Base-by-base conservation (phyloP, 1,284 basidiomycete species). In the Limonomyces culmigenus region DNA sequence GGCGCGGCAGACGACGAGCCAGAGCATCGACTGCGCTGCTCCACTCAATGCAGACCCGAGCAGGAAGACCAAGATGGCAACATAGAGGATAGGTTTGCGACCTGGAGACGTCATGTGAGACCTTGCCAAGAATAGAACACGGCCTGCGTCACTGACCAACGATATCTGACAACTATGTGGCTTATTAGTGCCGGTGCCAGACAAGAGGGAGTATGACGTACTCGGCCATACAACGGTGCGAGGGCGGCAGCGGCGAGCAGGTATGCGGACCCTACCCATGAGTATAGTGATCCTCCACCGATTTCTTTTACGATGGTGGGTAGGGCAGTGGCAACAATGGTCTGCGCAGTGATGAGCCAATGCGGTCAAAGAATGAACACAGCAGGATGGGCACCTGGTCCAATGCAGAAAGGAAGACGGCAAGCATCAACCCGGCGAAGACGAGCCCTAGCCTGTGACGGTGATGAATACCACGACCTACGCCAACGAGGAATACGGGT, bases 191-290 rank as follows among this genome's bases (percentile, higher is more conserved):
- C n/a, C n/a, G n/a, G n/a, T n/a, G n/a, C n/a, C n/a, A n/a, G n/a
- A n/a, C n/a, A n/a, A n/a, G n/a, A n/a, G n/a, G n/a, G n/a, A n/a
- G n/a, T 59, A 48, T 79, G 74, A 3, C 76, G 77, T 1, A 84
- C 50, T 45, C 86, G 86, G 4, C 83, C 84, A 43, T 84, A 85
- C 2, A 84, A 45, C 0, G 83, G 78, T 0, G 72, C 63, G 11
- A 80, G 56, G 2, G 73, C 67, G n/a, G 73, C 71, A 2, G 74
- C 68, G 2, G 74, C 67, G 16, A 86, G 66, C 14, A 87, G 59
- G 49, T 86, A 87, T 25, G 81, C 70, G 45, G 67, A 80, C 46
- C 78, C 79, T 16, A 81, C 76, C 79, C 79, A 84, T 41, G 73
- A 73, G 46, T 81, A 83, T 31, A 66, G 60, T 13, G 55, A 65